Percentiles rank a stretch among this genome's conserved stretches.
phyloP scores from a whole-genome alignment of 352 stramenopile species.

The Phytophthora parvispora region DNA sequence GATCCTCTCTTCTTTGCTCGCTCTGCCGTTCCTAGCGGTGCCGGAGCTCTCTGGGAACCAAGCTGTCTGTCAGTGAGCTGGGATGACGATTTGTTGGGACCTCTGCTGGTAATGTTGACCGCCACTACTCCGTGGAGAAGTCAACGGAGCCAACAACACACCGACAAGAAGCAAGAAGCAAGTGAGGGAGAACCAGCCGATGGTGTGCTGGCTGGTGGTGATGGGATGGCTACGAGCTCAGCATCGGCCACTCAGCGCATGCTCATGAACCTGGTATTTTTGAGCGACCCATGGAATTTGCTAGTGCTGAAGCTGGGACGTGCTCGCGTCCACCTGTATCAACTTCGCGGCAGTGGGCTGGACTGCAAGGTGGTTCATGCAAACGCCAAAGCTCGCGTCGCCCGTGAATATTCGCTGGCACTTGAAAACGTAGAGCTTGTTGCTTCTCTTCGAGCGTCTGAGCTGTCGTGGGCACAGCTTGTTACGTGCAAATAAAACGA shows the following conservation, averaged over 20 bases:
- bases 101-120: constrained; percentile 36
- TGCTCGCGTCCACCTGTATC: constrained; percentile 54
- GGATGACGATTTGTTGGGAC: constrained; percentile 54
- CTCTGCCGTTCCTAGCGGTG: constrained; percentile 55
- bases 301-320: constrained; percentile 57
- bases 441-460: constrained; percentile 56
- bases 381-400: constrained; percentile 57
- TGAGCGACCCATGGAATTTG: constrained; percentile 68
- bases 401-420: constrained; percentile 59
- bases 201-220: not conserved
- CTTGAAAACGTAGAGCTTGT: constrained; percentile 52
- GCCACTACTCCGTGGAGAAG: constrained; percentile 18
- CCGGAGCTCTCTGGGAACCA: constrained; percentile 60
- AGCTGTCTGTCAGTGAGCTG: constrained; percentile 66
- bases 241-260: constrained; percentile 41
- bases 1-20: constrained; percentile 58
- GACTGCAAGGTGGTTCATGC: constrained; percentile 60
- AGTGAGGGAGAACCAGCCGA: not conserved
- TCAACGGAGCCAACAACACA: constrained; percentile 20
- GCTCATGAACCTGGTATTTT: constrained; percentile 70
- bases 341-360: constrained; percentile 12
- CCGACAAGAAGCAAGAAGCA: constrained; percentile 13
- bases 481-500: constrained; percentile 57
- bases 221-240: constrained; percentile 17
- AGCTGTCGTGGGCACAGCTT: constrained; percentile 59